Conservation (phyloP, 2,329 filamentous ascomycete genomes). For the Aureobasidium sp. region DNA sequence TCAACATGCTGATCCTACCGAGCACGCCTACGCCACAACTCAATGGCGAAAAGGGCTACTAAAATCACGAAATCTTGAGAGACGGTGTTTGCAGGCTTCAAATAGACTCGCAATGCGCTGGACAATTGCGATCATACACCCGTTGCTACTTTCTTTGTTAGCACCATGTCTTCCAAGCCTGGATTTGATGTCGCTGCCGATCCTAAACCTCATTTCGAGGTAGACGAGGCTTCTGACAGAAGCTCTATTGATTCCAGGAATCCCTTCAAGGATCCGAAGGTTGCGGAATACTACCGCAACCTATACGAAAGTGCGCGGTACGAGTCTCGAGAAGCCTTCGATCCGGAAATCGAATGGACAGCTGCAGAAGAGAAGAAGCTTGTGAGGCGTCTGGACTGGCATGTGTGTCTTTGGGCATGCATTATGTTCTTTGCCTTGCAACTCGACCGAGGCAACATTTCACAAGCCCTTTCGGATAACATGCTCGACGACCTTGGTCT, state of each 20-base stretch:
- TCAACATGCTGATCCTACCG: not conserved
- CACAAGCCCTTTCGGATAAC: conserved; percentile 21
- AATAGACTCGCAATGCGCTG: not conserved
- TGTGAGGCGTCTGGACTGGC: conserved; percentile 38
- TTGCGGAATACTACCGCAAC: conserved; percentile 48
- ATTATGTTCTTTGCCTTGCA: conserved; percentile 9
- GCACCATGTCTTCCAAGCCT: not conserved
- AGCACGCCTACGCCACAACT: not conserved
- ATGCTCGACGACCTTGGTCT: conserved; percentile 20
- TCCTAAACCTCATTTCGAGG: not conserved
- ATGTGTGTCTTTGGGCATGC: not conserved
- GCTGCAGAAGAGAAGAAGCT: conserved; percentile 50
- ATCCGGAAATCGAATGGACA: conserved; percentile 51
- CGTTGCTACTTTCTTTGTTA: not conserved
- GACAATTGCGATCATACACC: not conserved
- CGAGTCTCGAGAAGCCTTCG: conserved; percentile 53
- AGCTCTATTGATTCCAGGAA: conserved; percentile 17
- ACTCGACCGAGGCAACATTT: conserved; percentile 24
- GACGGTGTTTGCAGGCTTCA: not conserved
- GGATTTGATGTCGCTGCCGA: not conserved
- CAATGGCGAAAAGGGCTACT: not conserved
- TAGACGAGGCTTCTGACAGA: conserved; percentile 3
- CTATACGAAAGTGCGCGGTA: conserved; percentile 49
- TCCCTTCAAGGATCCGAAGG: conserved; percentile 44
- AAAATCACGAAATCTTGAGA: conserved; percentile 4